Evolutionary conservation across 2,329 filamentous ascomycete species (phyloP), one percentile per base, ranked within the genome.

Genomic region (Cercospora beticola): DNA sequence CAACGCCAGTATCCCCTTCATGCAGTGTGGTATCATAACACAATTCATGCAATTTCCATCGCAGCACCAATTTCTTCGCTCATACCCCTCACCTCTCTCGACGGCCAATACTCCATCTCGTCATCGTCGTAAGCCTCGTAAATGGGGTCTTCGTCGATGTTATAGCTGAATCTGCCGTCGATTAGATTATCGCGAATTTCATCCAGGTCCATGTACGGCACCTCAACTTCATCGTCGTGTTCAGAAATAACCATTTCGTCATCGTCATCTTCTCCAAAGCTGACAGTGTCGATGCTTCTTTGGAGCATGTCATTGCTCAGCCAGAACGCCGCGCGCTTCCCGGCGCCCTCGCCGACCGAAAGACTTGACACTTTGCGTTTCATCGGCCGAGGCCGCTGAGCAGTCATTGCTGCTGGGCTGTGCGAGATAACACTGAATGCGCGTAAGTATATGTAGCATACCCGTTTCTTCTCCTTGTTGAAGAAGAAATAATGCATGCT

Each of bases 401-500:
- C 85, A 3, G 79, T 78, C 46, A 80, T 81, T 66, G 78, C 79
- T 36, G 78, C 80, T 57, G 86, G 90, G 70, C 85, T 89, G 78
- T 85, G 88, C 72, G 84, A 91, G 76, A 91, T 89, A 74, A 90
- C 90, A 68, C 88, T 94, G 57, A 97, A 88, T n/a, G 92, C 94
- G 70, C 94, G 90, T 57, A 97, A 87, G 77, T 97, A 96, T 57
- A 99, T 83, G 79, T 99, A 99, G 69, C 93, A 94, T 18, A 99
- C 94, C 52, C 95, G 89, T 83, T 98, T 98, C 77, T 90, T 87
- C 28, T 89, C 85, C 76, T 94, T 94, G 84, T 97, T 97, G 86
- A 97, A 98, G 80, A 98, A 97, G 83, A 99, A 97, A 81, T 97
- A 97, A 79, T 98, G 94, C 71, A 94, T 86, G 61, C 92, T 93